These are phyloP conservation scores for Didymella glomerata DNA, from an alignment of 2,329 filamentous ascomycete species.

Conservation along the genomic window DNA sequence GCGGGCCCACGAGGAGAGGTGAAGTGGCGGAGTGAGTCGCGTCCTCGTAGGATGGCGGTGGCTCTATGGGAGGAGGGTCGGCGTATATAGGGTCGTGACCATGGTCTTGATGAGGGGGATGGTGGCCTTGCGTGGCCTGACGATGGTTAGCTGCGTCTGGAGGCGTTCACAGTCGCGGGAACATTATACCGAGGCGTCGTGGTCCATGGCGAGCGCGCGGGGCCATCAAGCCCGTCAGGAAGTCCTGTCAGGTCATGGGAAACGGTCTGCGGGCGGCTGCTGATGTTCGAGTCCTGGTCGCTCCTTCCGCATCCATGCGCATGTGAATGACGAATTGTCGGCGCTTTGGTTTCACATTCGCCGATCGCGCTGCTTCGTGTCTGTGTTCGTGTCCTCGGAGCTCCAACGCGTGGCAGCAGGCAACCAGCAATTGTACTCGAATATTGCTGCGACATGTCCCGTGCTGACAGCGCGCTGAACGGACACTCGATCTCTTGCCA, in stretches of 20 bases:
- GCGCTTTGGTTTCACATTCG: constrained; percentile 23
- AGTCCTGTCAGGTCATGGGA: constrained; percentile 9
- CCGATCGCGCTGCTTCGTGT: constrained; percentile 28
- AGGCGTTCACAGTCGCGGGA: constrained; percentile 1
- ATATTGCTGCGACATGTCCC: constrained; percentile 42
- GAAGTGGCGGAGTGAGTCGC: constrained; percentile 34
- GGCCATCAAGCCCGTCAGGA: constrained; percentile 9
- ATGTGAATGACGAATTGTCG: constrained; percentile 27
- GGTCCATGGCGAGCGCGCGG: constrained; percentile 13
- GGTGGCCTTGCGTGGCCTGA: constrained; percentile 21
- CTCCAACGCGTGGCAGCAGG: constrained; percentile 24
- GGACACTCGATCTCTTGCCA: constrained; percentile 28
- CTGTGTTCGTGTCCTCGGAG: constrained; percentile 24
- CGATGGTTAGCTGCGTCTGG: constrained; percentile 16
- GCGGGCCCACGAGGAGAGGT: constrained; percentile 43
- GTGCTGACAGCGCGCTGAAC: constrained; percentile 26
- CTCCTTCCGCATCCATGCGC: constrained; percentile 27
- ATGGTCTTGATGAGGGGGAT: constrained; percentile 25
- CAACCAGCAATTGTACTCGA: constrained; percentile 26
- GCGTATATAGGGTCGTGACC: constrained; percentile 16
- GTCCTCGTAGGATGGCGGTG: constrained; percentile 48
- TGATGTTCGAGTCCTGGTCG: constrained; percentile 18
- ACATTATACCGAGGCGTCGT: constrained; percentile 6
- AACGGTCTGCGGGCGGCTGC: constrained; percentile 1
- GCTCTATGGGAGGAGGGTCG: constrained; percentile 31